phyloP scores from a whole-genome alignment of 2,329 filamentous ascomycete species.

The Madurella fahalii region DNA sequence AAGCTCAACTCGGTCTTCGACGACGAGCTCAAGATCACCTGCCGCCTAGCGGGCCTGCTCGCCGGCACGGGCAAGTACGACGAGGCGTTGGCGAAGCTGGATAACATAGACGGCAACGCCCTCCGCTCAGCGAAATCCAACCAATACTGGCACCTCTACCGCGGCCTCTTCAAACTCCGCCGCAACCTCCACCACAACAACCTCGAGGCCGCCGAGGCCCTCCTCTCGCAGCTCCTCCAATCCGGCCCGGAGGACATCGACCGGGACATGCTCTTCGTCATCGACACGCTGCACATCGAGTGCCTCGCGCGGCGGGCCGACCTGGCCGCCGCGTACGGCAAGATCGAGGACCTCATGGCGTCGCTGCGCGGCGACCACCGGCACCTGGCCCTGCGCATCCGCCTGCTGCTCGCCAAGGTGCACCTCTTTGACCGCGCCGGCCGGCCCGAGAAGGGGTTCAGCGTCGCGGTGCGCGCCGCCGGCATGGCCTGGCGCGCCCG shows the following conservation, averaged over 20 bases:
- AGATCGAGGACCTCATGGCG: slow-evolving; percentile 43
- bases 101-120: slow-evolving; percentile 35
- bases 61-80: slow-evolving; percentile 66
- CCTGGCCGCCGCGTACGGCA: slow-evolving; percentile 44
- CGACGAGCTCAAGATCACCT: slow-evolving; percentile 71
- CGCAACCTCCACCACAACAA: slow-evolving; percentile 56
- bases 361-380: slow-evolving; percentile 43
- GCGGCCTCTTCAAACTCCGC: slow-evolving; percentile 61
- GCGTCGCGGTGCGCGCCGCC: slow-evolving; percentile 69
- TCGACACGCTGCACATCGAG: slow-evolving; percentile 51
- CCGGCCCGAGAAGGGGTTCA: slow-evolving; percentile 70
- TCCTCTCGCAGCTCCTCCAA: slow-evolving; percentile 51
- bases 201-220: slow-evolving; percentile 46
- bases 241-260: slow-evolving; percentile 37
- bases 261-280: slow-evolving; percentile 47
- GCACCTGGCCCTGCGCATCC: slow-evolving; percentile 62
- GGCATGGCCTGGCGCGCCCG: slow-evolving; percentile 67
- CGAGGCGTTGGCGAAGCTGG: slow-evolving; percentile 59
- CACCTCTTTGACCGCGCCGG: slow-evolving; percentile 64
- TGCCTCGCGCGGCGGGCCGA: slow-evolving; percentile 47
- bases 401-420: slow-evolving; percentile 69
- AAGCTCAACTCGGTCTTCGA: slow-evolving; percentile 57
- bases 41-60: slow-evolving; percentile 64
- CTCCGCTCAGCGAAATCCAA: slow-evolving; percentile 72
- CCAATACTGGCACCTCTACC: slow-evolving; percentile 67